Base-by-base conservation (phyloP, 768 basidiomycete species). In the Leucosporidium scottii region DNA sequence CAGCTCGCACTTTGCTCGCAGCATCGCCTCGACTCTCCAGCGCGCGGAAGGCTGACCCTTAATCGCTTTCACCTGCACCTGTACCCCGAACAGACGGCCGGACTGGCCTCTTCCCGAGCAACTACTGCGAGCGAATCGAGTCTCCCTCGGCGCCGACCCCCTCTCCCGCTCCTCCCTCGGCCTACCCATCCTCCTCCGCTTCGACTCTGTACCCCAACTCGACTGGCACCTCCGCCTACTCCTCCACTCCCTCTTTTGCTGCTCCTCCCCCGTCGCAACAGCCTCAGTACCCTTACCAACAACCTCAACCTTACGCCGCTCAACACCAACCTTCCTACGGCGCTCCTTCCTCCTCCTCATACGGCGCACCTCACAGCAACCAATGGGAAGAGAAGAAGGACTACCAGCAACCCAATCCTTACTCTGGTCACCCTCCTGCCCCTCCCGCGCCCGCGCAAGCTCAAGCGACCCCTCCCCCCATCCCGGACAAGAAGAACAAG, bases 61-160 rank as follows among this genome's bases (percentile, higher is more conserved):
- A 4, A 7, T 21, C 27, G 1, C 20, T 3, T 13, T 23, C 25
- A 1, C 31, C 81, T 78, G 67, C 60, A 15, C 27, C 51, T 25
- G 1, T 5, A 3, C 12, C 51, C 4, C 13, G 1, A 82, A 30
- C 53, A 64, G 82, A 85, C 44, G 86, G 86, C 30, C 82, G 79
- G 66, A 83, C 86, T 63, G 91, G 87, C 6, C 82, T 92, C 48
- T 90, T 93, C 81, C 91, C 91, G 0, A 83, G 87, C 18, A 84
- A 84, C 53, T 30, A 54, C 25, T 25, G 25, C 27, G 53, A 54
- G 30, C 53, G 53, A 8, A 54, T 54, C 53, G 53, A 54, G 3
- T 1, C 27, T 28, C 27, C 53, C 30, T 18, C 25, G 53, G 30
- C 15, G 27, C 23, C 25, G 6, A 25, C 53, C 30, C 53, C n/a